Percentiles rank a stretch among this genome's conserved stretches.
Evolutionary conservation across 495 filamentous ascomycete genomes (phyloP).

Genomic region (Tetracladium setigerum): DNA sequence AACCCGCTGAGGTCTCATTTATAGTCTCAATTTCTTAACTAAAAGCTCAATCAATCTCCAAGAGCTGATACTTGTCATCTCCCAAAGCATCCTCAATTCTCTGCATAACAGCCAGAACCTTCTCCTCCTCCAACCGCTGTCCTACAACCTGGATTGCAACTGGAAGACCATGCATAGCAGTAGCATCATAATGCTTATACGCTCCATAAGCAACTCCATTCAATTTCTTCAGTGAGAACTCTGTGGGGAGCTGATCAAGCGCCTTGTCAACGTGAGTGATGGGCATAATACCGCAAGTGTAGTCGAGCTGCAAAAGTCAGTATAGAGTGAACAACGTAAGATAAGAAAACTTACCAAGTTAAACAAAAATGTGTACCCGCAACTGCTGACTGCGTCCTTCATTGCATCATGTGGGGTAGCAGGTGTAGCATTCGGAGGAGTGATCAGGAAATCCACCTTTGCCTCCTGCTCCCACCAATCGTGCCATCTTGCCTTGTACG

Average conservation of each 20-base stretch:
- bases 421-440: conserved; percentile 83
- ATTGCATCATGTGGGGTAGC: conserved; percentile 85
- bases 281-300: conserved; percentile 76
- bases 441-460: conserved; percentile 70
- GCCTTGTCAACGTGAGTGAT: conserved; percentile 73
- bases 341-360: conserved; percentile 53
- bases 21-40: no score
- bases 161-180: conserved; percentile 77
- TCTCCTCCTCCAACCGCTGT: conserved; percentile 81
- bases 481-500: conserved; percentile 68
- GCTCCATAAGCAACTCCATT: conserved; percentile 76
- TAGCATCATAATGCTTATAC: conserved; percentile 81
- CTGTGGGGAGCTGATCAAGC: conserved; percentile 55
- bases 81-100: conserved; percentile 65
- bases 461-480: conserved; percentile 70
- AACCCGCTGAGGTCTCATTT: no score
- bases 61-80: conserved; percentile 53
- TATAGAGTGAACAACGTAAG: conserved; percentile 8
- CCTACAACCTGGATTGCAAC: conserved; percentile 85
- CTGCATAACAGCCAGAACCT: conserved; percentile 81
- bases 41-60: conserved; percentile 38
- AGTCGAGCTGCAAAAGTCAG: conserved; percentile 56
- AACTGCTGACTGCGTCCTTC: conserved; percentile 77
- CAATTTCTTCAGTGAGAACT: conserved; percentile 52
- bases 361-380: conserved; percentile 94